phyloP scores from a whole-genome alignment of 495 filamentous ascomycete genomes.

The Rusavskia elegans region DNA sequence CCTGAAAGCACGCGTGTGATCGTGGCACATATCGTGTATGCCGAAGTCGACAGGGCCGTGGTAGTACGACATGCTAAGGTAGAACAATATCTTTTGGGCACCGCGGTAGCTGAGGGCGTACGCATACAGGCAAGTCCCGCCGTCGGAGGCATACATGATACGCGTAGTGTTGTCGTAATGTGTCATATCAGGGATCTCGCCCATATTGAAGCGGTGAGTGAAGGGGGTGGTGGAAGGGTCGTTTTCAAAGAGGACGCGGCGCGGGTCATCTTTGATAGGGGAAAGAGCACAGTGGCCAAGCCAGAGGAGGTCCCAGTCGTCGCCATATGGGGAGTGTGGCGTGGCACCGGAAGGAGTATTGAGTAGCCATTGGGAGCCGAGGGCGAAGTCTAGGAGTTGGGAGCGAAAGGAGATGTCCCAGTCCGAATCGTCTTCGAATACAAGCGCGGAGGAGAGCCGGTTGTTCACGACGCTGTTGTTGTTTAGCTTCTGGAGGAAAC shows the following conservation, averaged over 20 bases:
- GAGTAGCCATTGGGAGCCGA: slow-evolving; percentile 14
- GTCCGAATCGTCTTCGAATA: too few relatives aligned
- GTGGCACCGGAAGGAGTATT: slow-evolving; percentile 15
- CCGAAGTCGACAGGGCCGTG: slow-evolving; percentile 31
- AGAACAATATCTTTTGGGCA: slow-evolving; percentile 33
- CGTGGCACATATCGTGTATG: slow-evolving; percentile 28
- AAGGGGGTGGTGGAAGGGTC: too few relatives aligned
- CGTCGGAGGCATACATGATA: slow-evolving; percentile 27
- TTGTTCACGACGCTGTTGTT: too few relatives aligned
- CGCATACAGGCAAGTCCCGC: slow-evolving; percentile 32
- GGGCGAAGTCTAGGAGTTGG: slow-evolving; percentile 32
- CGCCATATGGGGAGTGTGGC: slow-evolving; percentile 36
- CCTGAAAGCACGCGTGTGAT: slow-evolving; percentile 9
- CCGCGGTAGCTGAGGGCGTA: slow-evolving; percentile 40
- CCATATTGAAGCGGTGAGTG: too few relatives aligned
- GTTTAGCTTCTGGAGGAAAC: neutral
- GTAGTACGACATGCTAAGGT: slow-evolving; percentile 25
- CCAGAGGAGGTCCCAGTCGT: slow-evolving; percentile 42
- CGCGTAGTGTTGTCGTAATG: slow-evolving; percentile 3
- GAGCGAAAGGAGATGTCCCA: neutral
- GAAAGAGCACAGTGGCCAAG: slow-evolving; percentile 31
- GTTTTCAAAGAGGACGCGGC: too few relatives aligned
- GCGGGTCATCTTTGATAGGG: slow-evolving; percentile 9
- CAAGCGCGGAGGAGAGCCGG: too few relatives aligned
- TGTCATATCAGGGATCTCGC: too few relatives aligned